Base-by-base conservation (phyloP, 371 early-diverging fungal species). In the Batkoa obscura region DNA sequence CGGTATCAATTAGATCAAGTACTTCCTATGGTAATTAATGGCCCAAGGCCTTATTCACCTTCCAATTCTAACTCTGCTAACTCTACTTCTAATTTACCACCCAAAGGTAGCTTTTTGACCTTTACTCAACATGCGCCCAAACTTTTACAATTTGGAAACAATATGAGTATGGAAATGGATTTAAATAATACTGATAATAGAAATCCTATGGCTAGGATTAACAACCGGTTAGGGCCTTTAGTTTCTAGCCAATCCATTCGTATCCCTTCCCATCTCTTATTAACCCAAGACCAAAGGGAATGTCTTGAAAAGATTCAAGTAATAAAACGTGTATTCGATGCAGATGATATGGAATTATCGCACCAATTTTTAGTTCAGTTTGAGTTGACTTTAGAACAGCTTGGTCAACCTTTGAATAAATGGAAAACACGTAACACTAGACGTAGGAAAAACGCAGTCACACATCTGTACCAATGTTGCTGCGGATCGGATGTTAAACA, bases 391-490 rank as follows among this genome's bases (percentile, higher is more conserved):
- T n/a, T 10, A 6, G 53, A 53, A 39, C 53, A 53, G 35, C 8
- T 53, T 36, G 6, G 38, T 39, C 8, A 35, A n/a, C 53, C 53
- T n/a, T 32, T 53, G 23, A 37, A 9, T 32, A 53, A 53, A 39
- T 53, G 53, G 53, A 53, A 53, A 31, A 53, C 53, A n/a, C 36
- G 53, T n/a, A 53, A 53, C 15, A 53, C 53, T 10, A 36, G 53
- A 3, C 35, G 39, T 5, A 8, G 53, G 5, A 53, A 53, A 30
- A 4, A 34, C 36, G 38, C 38, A 15, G 39, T 39, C 1, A 53
- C 53, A 12, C 53, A 53, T 41, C 53, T 53, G 6, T 53, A 53
- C 38, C 53, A 53, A 31, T 53, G 53, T 31, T 53, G 53, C 38
- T 53, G 53, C 31, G 53, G 53, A 3, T 37, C 38, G 5, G 53